Conservation (phyloP, 2,329 filamentous ascomycete species). For the Neonectria magnoliae region DNA sequence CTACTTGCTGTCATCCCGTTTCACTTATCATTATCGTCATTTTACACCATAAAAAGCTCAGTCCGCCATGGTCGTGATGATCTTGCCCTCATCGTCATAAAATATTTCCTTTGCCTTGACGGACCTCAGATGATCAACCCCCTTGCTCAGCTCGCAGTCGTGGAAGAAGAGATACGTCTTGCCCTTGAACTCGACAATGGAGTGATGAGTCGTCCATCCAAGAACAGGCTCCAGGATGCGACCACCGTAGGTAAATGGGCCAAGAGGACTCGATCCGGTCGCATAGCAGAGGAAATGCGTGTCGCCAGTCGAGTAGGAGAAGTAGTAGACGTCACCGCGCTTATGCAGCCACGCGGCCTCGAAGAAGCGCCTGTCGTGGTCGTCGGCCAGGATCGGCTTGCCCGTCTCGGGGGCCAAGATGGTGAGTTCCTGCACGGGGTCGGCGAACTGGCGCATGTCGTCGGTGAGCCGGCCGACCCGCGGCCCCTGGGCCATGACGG, state of each 20-base stretch:
- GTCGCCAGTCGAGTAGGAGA: constrained; percentile 82
- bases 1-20: neutral
- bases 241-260: constrained; percentile 78
- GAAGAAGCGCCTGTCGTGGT: constrained; percentile 81
- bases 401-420: constrained; percentile 72
- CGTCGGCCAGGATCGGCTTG: constrained; percentile 68
- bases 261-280: constrained; percentile 69
- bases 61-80: constrained; percentile 53
- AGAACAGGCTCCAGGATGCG: constrained; percentile 79
- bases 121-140: constrained; percentile 75
- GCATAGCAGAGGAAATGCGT: constrained; percentile 80
- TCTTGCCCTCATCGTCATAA: constrained; percentile 73
- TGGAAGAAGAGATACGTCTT: constrained; percentile 83
- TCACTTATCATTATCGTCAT: neutral
- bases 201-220: constrained; percentile 86
- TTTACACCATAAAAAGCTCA: constrained; percentile 15
- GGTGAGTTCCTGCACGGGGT: constrained; percentile 65
- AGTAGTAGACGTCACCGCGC: constrained; percentile 75
- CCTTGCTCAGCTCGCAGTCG: constrained; percentile 74
- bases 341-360: constrained; percentile 86
- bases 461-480: constrained; percentile 71
- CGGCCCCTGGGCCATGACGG: constrained; percentile 68
- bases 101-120: constrained; percentile 81
- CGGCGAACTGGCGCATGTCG: constrained; percentile 73
- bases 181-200: constrained; percentile 76